phyloP scores from a whole-genome alignment of 208 protist genomes.

The Acanthamoeba culbertsoni region DNA sequence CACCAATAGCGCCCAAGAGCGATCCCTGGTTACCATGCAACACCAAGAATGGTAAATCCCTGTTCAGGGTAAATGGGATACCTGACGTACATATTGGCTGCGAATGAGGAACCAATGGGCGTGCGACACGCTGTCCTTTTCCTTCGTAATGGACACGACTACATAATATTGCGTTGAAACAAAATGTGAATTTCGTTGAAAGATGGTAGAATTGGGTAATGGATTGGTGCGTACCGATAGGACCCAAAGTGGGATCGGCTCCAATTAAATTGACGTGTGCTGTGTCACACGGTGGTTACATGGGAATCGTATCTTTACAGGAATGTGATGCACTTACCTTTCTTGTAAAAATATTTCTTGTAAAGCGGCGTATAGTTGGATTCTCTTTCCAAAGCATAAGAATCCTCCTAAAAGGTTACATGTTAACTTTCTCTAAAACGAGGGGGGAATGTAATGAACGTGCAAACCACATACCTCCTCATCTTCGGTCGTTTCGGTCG shows the following conservation, averaged over 20 bases:
- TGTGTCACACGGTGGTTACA: neutral
- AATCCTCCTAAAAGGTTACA: no score
- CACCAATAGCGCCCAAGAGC: neutral
- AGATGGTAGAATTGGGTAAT: neutral
- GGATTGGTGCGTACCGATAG: neutral
- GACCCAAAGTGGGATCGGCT: neutral
- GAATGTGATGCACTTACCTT: neutral
- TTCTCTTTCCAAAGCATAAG: conserved; percentile 13
- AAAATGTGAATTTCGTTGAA: no score
- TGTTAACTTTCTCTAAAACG: no score
- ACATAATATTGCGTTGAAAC: no score
- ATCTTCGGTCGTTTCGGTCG: neutral
- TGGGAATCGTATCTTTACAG: neutral
- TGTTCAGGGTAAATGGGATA: neutral
- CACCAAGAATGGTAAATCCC: neutral
- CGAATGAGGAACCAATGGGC: conserved; percentile 50
- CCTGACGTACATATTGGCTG: conserved; percentile 25
- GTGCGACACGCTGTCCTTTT: neutral
- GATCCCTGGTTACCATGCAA: neutral
- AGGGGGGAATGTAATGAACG: no score
- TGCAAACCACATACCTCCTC: neutral
- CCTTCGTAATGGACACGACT: conserved; percentile 51
- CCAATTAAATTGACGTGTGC: conserved; percentile 50
- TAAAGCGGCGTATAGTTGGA: conserved; percentile 50
- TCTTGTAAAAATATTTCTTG: conserved; percentile 55